Evolutionary conservation across 305 asterid species (phyloP), one percentile per base, ranked within the genome.

Genomic region (Fraxinus platypoda): DNA sequence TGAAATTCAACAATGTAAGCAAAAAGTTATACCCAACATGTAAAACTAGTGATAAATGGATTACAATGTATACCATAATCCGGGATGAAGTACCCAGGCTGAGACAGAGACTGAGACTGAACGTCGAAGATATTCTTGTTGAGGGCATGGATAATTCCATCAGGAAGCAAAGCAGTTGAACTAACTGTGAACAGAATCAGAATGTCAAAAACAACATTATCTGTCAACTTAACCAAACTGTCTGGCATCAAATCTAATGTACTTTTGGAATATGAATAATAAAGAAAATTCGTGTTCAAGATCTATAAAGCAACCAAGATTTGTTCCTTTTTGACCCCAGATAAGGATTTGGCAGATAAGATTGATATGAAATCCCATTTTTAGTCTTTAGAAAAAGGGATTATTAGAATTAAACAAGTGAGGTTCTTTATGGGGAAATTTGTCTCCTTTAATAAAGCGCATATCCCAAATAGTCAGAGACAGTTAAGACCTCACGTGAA

Each of bases 41-140:
- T 64, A n/a, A n/a, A 54, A 54, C 0, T 0, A 54, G 11, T 54
- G 66, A 54, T n/a, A 17, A 3, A 54, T n/a, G 66, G 66, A 23
- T 11, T 25, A 9, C 15, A 25, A 25, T 8, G 73, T 8, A 2
- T 78, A 92, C 95, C 97, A 8, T 86, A 87, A 64, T 88, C 91
- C 0, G 92, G 8, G 59, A 62, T 8, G n/a, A 83, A 76, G 17
- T 31, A 82, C 34, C 34, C 34, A 31, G 34, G 34, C 4, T 49
- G 83, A 19, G 86, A 75, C 4, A 41, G 83, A 19, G 86, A 75
- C 5, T 68, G 89, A 0, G 82, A 72, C 23, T 73, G 89, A 38
- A 77, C 71, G 26, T 6, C 85, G 1, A 78, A 81, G 0, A 80
- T 59, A 83, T 78, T 80, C 68, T 80, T 85, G 88, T 35, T 84